phyloP scores from a whole-genome alignment of 2,329 filamentous ascomycete genomes.

The Aureobasidium musti region DNA sequence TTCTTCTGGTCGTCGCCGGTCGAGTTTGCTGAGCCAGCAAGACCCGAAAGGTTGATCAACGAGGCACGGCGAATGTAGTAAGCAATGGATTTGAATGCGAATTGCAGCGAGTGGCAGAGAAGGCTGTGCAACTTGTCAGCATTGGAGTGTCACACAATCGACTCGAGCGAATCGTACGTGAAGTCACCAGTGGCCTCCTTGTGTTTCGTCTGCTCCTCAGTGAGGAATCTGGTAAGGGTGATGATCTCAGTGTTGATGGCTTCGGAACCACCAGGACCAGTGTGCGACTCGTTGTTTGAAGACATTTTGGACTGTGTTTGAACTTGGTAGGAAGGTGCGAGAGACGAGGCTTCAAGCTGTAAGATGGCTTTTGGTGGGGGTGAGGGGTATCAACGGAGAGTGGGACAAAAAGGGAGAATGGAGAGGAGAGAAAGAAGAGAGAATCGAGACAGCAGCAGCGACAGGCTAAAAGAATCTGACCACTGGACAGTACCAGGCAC shows the following conservation, averaged over 20 bases:
- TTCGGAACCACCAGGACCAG: slow-evolving; percentile 61
- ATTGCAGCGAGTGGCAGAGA: slow-evolving; percentile 95
- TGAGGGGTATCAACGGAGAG: slow-evolving; percentile 17
- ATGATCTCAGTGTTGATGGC: slow-evolving; percentile 95
- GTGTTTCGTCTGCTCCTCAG: slow-evolving; percentile 91
- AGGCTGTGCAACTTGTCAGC: slow-evolving; percentile 58
- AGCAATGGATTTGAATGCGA: slow-evolving; percentile 99
- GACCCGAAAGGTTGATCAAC: slow-evolving; percentile 82
- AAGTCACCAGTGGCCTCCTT: slow-evolving; percentile 97
- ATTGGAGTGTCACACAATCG: not conserved
- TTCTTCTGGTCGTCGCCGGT: slow-evolving; percentile 99
- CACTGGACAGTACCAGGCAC: slow-evolving; percentile 2
- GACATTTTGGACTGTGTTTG: slow-evolving; percentile 40
- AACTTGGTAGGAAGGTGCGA: not conserved
- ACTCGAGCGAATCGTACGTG: slow-evolving; percentile 55
- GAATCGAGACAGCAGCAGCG: slow-evolving; percentile 12
- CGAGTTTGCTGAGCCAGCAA: slow-evolving; percentile 90
- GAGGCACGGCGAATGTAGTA: slow-evolving; percentile 98
- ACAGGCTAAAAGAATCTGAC: slow-evolving; percentile 11
- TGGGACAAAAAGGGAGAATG: slow-evolving; percentile 2
- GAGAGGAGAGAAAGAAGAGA: slow-evolving; percentile 10
- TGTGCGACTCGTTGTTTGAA: slow-evolving; percentile 45
- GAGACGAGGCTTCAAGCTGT: not conserved
- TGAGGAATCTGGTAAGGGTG: slow-evolving; percentile 92
- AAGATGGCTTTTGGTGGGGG: not conserved